phyloP scores from a whole-genome alignment of 2,329 filamentous ascomycete species.

The Nothomitra cinnamomea region DNA sequence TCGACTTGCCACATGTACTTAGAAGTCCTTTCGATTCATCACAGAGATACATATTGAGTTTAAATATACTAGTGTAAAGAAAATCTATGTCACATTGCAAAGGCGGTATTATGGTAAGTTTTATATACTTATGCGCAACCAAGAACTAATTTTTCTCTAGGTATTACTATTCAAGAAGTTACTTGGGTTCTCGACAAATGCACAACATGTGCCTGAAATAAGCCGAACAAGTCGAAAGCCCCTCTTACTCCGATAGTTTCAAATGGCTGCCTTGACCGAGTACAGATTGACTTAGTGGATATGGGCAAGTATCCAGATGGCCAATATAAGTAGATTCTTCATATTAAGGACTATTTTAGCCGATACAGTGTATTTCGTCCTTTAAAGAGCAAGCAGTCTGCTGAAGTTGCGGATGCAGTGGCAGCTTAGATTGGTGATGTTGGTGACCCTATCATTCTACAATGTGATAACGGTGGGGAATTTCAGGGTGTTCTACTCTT shows the following conservation, averaged over 20 bases:
- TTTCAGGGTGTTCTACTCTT: too few species aligned
- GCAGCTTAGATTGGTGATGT: too few species aligned
- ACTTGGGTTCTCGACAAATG: too few species aligned
- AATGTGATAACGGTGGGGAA: too few species aligned
- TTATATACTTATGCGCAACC: too few species aligned
- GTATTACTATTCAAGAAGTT: background rate
- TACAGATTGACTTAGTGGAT: background rate
- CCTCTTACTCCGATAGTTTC: background rate
- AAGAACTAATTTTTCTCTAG: background rate
- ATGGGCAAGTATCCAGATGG: too few species aligned
- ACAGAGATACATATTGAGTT: background rate
- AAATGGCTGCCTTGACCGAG: background rate
- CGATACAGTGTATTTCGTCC: too few species aligned
- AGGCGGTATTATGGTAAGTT: background rate
- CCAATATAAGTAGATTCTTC: too few species aligned
- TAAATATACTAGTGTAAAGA: background rate
- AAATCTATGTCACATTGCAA: background rate
- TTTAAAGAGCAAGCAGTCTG: too few species aligned
- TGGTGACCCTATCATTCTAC: too few species aligned
- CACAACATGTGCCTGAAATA: background rate
- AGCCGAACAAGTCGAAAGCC: background rate
- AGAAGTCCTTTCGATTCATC: background rate
- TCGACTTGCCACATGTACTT: background rate
- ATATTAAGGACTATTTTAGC: too few species aligned
- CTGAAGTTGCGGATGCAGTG: too few species aligned